Conservation (phyloP, 1,139 yeast genomes). For the Geotrichum klebahnii region DNA sequence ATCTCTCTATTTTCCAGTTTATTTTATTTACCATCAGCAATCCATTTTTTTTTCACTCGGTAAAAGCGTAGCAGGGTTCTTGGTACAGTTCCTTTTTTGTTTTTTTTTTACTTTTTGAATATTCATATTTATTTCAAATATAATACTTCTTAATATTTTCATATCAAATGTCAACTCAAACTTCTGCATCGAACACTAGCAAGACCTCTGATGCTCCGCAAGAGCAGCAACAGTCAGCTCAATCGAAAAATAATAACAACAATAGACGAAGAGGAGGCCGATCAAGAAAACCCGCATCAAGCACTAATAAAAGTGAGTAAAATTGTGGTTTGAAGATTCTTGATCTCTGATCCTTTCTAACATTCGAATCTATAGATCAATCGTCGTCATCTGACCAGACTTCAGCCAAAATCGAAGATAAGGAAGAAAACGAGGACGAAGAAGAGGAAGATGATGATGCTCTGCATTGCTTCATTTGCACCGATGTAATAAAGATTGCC, state of each 20-base stretch:
- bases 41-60: too few relatives aligned
- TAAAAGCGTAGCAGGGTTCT: too few relatives aligned
- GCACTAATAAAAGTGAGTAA: not conserved
- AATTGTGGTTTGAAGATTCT: not conserved
- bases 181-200: not conserved
- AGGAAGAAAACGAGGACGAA: slow-evolving; percentile 2
- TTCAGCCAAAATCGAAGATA: not conserved
- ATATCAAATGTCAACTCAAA: not conserved
- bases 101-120: not conserved
- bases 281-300: not conserved
- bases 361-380: not conserved
- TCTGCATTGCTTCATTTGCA: slow-evolving; percentile 76
- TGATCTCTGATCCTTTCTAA: not conserved
- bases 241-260: slow-evolving; percentile 5
- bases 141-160: not conserved
- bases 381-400: not conserved
- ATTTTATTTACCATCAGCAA: too few relatives aligned
- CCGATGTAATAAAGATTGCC: slow-evolving; percentile 58
- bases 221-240: not conserved
- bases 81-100: not conserved
- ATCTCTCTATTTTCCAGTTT: too few relatives aligned
- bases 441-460: slow-evolving; percentile 23
- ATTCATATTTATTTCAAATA: not conserved
- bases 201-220: not conserved
- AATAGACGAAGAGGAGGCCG: slow-evolving; percentile 4